Conservation (phyloP, 2,329 filamentous ascomycete species). For the Fusarium nurragi region DNA sequence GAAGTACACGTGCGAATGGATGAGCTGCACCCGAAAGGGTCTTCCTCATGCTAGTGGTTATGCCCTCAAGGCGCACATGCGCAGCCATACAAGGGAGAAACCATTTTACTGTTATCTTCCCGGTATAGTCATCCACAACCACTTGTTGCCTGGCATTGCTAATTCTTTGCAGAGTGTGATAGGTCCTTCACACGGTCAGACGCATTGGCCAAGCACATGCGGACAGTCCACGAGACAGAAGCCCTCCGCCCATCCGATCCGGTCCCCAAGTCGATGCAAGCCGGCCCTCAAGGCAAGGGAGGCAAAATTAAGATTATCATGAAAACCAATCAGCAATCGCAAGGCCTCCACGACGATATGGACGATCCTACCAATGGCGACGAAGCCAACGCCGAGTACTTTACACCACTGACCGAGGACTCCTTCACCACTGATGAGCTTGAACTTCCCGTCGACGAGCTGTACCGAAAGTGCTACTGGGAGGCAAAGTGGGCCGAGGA, state of each 20-base stretch:
- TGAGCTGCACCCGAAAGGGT: constrained; percentile 86
- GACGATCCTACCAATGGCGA: constrained; percentile 66
- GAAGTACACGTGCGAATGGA: constrained; percentile 99
- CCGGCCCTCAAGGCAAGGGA: constrained; percentile 55
- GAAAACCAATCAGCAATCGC: constrained; percentile 65
- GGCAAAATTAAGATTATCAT: constrained; percentile 71
- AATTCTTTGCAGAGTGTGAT: constrained; percentile 79
- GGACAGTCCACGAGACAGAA: constrained; percentile 97
- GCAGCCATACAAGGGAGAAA: constrained; percentile 97
- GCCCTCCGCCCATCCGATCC: constrained; percentile 83
- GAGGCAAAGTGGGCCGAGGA: constrained; percentile 78
- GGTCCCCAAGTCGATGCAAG: constrained; percentile 74
- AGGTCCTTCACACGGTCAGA: constrained; percentile 96
- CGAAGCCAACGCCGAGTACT: constrained; percentile 66
- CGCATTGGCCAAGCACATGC: constrained; percentile 97
- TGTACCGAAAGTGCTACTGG: constrained; percentile 74
- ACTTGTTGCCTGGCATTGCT: not conserved
- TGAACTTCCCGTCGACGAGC: constrained; percentile 64
- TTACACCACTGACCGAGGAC: constrained; percentile 64
- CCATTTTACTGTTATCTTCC: constrained; percentile 96
- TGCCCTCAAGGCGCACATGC: constrained; percentile 95
- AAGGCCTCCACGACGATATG: constrained; percentile 65
- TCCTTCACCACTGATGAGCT: constrained; percentile 75
- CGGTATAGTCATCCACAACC: constrained; percentile 63
- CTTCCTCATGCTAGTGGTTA: constrained; percentile 95